Evolutionary conservation across 2,329 filamentous ascomycete species (phyloP).

Genomic region (Aspergillus texensis): DNA sequence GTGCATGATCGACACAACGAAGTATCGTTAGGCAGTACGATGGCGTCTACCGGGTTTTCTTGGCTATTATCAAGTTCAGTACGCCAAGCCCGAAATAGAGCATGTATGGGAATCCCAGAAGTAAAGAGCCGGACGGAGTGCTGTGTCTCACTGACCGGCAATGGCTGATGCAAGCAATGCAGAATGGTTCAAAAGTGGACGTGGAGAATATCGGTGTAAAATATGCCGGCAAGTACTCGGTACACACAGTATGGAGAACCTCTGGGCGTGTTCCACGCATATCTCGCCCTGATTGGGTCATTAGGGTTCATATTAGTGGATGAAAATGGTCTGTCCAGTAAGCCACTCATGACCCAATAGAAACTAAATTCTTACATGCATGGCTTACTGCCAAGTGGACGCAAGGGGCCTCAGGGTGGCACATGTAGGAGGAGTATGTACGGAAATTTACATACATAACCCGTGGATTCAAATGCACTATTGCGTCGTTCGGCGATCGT

Average conservation of each 20-base stretch:
- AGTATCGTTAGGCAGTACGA: background rate
- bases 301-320: background rate
- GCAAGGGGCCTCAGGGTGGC: background rate
- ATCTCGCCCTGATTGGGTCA: background rate
- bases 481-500: conserved; percentile 4
- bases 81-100: background rate
- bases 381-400: background rate
- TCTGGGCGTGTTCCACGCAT: background rate
- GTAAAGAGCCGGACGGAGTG: background rate
- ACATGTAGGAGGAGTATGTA: background rate
- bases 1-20: background rate
- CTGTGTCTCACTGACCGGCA: background rate
- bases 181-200: background rate
- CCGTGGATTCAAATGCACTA: background rate
- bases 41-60: background rate
- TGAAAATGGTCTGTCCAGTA: background rate
- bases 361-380: background rate
- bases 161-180: background rate
- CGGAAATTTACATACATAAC: background rate
- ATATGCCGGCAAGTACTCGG: background rate
- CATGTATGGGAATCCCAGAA: too few relatives aligned
- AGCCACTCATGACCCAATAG: background rate
- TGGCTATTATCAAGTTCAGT: background rate
- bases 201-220: background rate
- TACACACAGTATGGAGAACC: background rate